Conservation (phyloP, 1,139 yeast species). For the Geotrichum macrosporum region DNA sequence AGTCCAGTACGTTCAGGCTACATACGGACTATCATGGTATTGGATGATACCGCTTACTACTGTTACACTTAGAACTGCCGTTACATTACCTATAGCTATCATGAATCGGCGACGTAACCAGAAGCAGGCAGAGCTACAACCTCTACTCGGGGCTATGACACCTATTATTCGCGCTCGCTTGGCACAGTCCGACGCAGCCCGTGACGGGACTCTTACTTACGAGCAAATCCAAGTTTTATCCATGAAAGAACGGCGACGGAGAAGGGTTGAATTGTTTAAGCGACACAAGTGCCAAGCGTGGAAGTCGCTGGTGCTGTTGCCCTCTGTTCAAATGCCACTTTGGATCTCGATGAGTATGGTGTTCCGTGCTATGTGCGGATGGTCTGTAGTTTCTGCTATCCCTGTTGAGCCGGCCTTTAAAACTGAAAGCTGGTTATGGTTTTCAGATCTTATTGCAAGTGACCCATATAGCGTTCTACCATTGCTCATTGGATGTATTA, state of each 20-base stretch:
- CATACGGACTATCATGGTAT: conserved; percentile 77
- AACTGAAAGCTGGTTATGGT: conserved; percentile 51
- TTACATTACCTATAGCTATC: conserved; percentile 78
- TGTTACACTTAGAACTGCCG: conserved; percentile 53
- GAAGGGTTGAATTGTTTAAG: conserved; percentile 66
- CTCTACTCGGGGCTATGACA: conserved; percentile 65
- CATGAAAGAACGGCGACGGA: conserved; percentile 68
- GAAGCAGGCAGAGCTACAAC: conserved; percentile 58
- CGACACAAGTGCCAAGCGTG: conserved; percentile 68
- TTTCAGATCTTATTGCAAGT: conserved; percentile 51
- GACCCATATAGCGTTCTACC: conserved; percentile 70
- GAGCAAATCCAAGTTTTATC: conserved; percentile 73
- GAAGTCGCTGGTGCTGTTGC: conserved; percentile 65
- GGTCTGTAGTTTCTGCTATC: conserved; percentile 44
- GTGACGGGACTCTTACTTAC: conserved; percentile 49
- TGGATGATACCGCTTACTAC: conserved; percentile 73
- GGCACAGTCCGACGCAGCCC: conserved; percentile 49
- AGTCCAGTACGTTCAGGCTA: conserved; percentile 29
- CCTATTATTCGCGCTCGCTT: conserved; percentile 71
- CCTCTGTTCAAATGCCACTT: conserved; percentile 79
- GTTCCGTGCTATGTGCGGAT: conserved; percentile 70
- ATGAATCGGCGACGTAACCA: conserved; percentile 63
- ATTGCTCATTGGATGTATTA: conserved; percentile 59
- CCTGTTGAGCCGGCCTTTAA: conserved; percentile 55
- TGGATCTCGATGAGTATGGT: conserved; percentile 79